A percentile compares a stretch with the other conserved stretches of the same genome.
Evolutionary conservation across 345 rosid genomes (phyloP).

Genomic region (Eucalyptus pauciflora): DNA sequence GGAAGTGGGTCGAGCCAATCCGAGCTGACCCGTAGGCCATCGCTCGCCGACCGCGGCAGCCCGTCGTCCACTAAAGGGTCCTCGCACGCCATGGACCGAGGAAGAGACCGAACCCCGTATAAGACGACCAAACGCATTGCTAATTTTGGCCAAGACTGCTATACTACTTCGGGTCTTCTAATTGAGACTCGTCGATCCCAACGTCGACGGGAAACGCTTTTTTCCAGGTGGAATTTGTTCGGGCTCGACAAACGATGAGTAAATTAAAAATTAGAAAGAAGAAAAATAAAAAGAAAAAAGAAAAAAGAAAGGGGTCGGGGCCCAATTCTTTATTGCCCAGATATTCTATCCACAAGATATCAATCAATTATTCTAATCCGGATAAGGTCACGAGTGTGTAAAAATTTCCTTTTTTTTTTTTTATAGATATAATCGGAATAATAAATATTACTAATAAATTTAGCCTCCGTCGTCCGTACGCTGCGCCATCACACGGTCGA

Average conservation of each 20-base stretch:
- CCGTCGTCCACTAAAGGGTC: neutral
- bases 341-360: neutral
- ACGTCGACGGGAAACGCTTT: neutral
- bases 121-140: neutral
- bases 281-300: fast-evolving
- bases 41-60: neutral
- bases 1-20: neutral
- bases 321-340: neutral
- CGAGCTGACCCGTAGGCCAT: neutral
- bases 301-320: neutral
- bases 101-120: neutral
- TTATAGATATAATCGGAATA: neutral
- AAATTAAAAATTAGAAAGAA: neutral
- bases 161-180: neutral
- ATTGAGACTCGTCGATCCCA: neutral
- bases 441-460: neutral
- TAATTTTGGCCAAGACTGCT: neutral
- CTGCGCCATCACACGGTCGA: neutral
- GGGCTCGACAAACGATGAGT: neutral
- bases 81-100: neutral
- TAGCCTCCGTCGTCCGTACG: neutral
- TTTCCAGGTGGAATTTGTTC: neutral
- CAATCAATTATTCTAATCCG: neutral
- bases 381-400: neutral
- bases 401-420: neutral